Base-by-base conservation (phyloP, 2,329 filamentous ascomycete genomes). In the Metarhizium anisopliae region DNA sequence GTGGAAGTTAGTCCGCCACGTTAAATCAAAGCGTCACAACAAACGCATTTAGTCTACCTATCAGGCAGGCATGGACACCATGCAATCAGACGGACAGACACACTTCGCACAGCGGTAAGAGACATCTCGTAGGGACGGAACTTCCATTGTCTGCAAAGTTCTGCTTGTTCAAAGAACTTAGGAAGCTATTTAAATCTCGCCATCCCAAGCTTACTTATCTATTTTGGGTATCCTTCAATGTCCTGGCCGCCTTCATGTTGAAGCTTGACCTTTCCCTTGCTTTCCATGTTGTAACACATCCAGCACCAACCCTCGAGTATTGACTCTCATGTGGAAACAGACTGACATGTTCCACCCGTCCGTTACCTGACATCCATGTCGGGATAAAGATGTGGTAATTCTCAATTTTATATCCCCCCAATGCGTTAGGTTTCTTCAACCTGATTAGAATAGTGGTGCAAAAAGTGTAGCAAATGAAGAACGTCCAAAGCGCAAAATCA, bases 351-450 rank as follows among this genome's bases (percentile, higher is more conserved):
- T 32, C 47, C 29, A 4, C 38, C 35, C 40, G 11, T 16, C 35
- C 47, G 53, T 51, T 30, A 51, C 20, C 52, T 49, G 25, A 11
- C 45, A 30, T 29, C 45, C 45, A 30, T 49, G 20, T 30, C 45
- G 29, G 53, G 11, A 30, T 47, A 43, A 51, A 35, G 6, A 52
- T 55, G 55, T 25, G 42, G 29, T 54, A 50, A 54, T 54, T 47
- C 55, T 52, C 38, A 25, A 20, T 30, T 4, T 49, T 20, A 8
- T 25, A 30, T 25, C 6, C 25, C 42, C 40, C 54, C 7, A 6
- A 40, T 45, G 35, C 36, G 35, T 40, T 51, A 6, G 5, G 30
- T 11, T 18, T 50, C 35, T 18, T 11, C 6, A n/a, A 25, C 32
- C 52, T 18, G 35, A 55, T 57, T 54, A 38, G 29, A 35, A 38